Percentiles rank a stretch among this genome's conserved stretches.
Evolutionary conservation across 2,329 filamentous ascomycete species (phyloP).

Genomic region (Leptodontidium sp.): DNA sequence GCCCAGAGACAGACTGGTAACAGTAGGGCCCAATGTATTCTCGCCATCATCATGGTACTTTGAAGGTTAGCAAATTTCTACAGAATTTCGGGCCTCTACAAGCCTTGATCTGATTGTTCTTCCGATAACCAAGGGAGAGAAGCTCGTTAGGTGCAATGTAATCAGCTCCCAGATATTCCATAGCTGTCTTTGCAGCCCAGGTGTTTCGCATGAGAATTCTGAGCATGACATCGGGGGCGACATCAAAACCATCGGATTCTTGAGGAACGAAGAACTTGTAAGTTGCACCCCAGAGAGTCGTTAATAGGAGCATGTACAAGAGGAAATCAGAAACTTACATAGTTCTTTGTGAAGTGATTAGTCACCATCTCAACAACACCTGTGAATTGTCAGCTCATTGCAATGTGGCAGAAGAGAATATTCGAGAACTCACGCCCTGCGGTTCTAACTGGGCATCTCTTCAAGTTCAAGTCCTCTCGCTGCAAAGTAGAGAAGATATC

Average conservation of each 20-base stretch:
- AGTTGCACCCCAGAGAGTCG: conserved; percentile 59
- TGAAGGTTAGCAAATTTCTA: conserved; percentile 25
- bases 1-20: conserved; percentile 68
- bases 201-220: conserved; percentile 60
- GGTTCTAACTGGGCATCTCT: conserved; percentile 53
- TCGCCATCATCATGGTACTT: conserved; percentile 75
- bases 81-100: conserved; percentile 37
- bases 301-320: conserved; percentile 21
- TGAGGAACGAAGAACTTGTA: conserved; percentile 72
- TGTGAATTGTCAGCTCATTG: conserved; percentile 1
- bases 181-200: conserved; percentile 59
- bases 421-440: conserved; percentile 46
- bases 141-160: conserved; percentile 67
- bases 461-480: conserved; percentile 53
- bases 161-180: conserved; percentile 39
- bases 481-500: conserved; percentile 65
- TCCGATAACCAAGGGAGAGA: conserved; percentile 68
- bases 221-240: conserved; percentile 58
- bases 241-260: conserved; percentile 56
- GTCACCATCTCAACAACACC: conserved; percentile 19
- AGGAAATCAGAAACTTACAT: conserved; percentile 48
- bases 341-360: conserved; percentile 58
- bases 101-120: conserved; percentile 64
- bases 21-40: conserved; percentile 65
- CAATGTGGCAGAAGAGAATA: not conserved